A percentile compares a stretch with the other conserved stretches of the same genome.
phyloP scores from a whole-genome alignment of 768 basidiomycete species.

The Leccinum sublutescens region DNA sequence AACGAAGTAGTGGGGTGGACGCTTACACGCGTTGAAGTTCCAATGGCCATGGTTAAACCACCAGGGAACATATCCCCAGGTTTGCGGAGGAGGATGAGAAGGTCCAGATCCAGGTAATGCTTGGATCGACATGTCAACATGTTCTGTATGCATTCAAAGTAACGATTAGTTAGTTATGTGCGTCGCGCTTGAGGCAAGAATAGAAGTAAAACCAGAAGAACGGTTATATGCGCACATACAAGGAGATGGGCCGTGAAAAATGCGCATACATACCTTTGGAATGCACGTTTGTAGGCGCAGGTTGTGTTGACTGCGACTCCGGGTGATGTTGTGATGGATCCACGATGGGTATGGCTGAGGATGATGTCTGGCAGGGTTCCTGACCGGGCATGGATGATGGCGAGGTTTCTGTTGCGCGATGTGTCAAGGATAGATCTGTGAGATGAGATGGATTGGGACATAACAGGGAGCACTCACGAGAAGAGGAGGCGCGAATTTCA shows the following conservation, averaged over 20 bases:
- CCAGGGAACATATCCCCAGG: not conserved
- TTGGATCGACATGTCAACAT: constrained; percentile 13
- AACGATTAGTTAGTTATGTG: not conserved
- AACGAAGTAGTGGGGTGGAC: not conserved
- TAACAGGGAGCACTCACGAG: constrained; percentile 10
- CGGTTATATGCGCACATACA: not conserved
- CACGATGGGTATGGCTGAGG: not conserved
- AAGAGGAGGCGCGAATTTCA: not conserved
- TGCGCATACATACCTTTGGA: constrained; percentile 5
- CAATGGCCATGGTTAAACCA: constrained; percentile 10
- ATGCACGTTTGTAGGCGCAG: not conserved
- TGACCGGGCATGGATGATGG: not conserved
- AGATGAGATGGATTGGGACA: not conserved
- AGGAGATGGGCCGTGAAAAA: not conserved
- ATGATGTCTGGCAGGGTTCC: not conserved
- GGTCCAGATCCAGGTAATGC: not conserved
- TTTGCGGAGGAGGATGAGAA: not conserved
- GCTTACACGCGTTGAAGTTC: constrained; percentile 11
- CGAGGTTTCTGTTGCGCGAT: not conserved
- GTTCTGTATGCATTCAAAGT: constrained; percentile 10
- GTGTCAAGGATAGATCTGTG: not conserved
- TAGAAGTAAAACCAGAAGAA: not conserved
- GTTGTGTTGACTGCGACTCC: not conserved
- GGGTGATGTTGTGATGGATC: not conserved
- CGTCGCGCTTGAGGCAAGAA: not conserved